Conservation (phyloP, 2,329 filamentous ascomycete species). For the Penicillium sp. region DNA sequence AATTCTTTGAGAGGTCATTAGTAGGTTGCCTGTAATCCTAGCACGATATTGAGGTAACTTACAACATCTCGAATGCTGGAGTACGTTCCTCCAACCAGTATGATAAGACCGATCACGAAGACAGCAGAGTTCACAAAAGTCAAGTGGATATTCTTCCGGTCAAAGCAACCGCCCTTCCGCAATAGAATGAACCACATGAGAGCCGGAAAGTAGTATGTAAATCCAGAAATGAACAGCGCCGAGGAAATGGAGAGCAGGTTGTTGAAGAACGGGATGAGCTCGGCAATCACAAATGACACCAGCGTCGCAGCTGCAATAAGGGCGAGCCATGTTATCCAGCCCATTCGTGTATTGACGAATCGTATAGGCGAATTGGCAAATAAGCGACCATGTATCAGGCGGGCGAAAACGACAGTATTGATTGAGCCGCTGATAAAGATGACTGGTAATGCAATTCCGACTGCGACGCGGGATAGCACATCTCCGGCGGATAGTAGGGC, state of each 20-base stretch:
- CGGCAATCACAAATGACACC: conserved; percentile 80
- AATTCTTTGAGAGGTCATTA: too few relatives aligned
- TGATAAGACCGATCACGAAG: conserved; percentile 74
- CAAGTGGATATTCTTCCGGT: conserved; percentile 57
- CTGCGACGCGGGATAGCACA: conserved; percentile 36
- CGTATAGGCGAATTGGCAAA: conserved; percentile 41
- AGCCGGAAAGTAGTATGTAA: conserved; percentile 75
- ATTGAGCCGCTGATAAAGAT: conserved; percentile 45
- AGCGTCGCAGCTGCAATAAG: conserved; percentile 65
- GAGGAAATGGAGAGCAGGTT: conserved; percentile 57
- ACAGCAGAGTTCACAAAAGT: conserved; percentile 68
- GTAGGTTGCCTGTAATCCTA: too few relatives aligned
- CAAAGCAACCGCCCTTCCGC: conserved; percentile 31
- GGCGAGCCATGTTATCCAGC: conserved; percentile 41
- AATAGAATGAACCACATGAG: conserved; percentile 41
- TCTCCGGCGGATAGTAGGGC: conserved; percentile 36
- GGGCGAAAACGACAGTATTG: conserved; percentile 40
- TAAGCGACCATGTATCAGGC: conserved; percentile 39
- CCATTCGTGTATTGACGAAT: conserved; percentile 39
- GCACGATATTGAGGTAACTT: conserved; percentile 22
- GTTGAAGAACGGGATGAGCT: conserved; percentile 84
- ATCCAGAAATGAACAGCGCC: conserved; percentile 82
- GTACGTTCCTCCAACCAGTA: conserved; percentile 79
- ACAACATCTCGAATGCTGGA: conserved; percentile 55
- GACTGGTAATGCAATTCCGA: conserved; percentile 40